phyloP scores from a whole-genome alignment of 2,329 filamentous ascomycete species.

The Fusarium sp. region DNA sequence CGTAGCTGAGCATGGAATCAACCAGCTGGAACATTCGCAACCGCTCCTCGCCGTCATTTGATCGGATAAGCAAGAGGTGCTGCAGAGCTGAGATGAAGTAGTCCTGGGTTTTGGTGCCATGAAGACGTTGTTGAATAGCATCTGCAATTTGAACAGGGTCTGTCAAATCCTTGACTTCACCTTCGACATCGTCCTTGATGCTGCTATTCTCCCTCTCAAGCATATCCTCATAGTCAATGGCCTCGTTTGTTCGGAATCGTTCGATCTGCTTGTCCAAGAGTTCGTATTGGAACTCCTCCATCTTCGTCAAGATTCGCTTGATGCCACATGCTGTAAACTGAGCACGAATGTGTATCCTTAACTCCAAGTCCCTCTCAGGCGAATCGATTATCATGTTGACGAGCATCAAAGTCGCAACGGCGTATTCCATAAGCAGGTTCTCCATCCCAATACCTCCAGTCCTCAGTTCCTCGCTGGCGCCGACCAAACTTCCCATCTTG shows the following conservation, averaged over 20 bases:
- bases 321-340: constrained; percentile 97
- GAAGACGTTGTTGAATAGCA: constrained; percentile 87
- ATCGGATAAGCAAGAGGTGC: constrained; percentile 91
- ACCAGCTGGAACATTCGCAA: constrained; percentile 97
- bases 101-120: constrained; percentile 88
- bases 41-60: constrained; percentile 92
- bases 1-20: constrained; percentile 98
- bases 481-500: constrained; percentile 98
- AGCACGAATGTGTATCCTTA: constrained; percentile 93
- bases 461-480: constrained; percentile 94
- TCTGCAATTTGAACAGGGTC: constrained; percentile 95
- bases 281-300: constrained; percentile 98
- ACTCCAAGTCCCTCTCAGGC: constrained; percentile 86
- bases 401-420: constrained; percentile 91
- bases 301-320: constrained; percentile 93
- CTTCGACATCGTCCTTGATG: constrained; percentile 88
- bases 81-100: constrained; percentile 97
- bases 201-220: constrained; percentile 91
- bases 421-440: constrained; percentile 99
- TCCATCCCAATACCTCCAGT: constrained; percentile 98
- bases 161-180: constrained; percentile 89
- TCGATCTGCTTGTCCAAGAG: constrained; percentile 98
- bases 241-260: constrained; percentile 91
- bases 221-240: constrained; percentile 98
- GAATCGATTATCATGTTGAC: constrained; percentile 98